A percentile compares a stretch with the other conserved stretches of the same genome.
These are phyloP conservation scores for Metschnikowia noctiluminum DNA, from an alignment of 805 yeast genomes.

Conservation along the genomic window DNA sequence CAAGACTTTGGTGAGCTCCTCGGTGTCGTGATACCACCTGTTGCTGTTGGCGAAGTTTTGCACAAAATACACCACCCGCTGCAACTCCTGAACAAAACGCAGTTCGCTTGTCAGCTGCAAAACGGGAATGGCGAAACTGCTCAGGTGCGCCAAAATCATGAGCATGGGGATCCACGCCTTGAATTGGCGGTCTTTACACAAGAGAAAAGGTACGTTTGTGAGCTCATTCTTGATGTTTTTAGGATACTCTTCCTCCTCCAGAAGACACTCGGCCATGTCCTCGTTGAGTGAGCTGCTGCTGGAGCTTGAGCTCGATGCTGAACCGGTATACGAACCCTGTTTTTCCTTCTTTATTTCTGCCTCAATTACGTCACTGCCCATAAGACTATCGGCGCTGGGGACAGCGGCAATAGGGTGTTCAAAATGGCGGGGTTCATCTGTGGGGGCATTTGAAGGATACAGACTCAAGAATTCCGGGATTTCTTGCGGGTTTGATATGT, in stretches of 20 bases:
- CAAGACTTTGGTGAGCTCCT: conserved; percentile 16
- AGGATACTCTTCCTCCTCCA: conserved; percentile 4
- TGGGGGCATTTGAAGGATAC: conserved; percentile 3
- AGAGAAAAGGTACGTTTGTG: conserved; percentile 13
- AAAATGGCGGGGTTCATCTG: conserved; percentile 7
- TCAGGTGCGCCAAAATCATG: conserved; percentile 36
- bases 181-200: conserved; percentile 2
- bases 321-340: neutral
- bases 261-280: conserved; percentile 1
- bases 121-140: conserved; percentile 29
- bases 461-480: conserved; percentile 26
- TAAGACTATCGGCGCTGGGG: conserved; percentile 7
- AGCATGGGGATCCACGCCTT: conserved; percentile 40
- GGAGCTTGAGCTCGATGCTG: neutral
- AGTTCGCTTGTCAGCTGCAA: conserved; percentile 14
- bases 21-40: conserved; percentile 22
- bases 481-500: conserved; percentile 28
- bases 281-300: conserved; percentile 3
- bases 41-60: conserved; percentile 10
- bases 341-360: conserved; percentile 4
- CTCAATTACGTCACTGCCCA: neutral
- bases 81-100: conserved; percentile 20
- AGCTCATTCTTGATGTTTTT: conserved; percentile 12
- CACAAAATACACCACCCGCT: conserved; percentile 20
- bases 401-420: conserved; percentile 3